Conservation (phyloP, 2,329 filamentous ascomycete species). For the Penicillium hesseltinei region DNA sequence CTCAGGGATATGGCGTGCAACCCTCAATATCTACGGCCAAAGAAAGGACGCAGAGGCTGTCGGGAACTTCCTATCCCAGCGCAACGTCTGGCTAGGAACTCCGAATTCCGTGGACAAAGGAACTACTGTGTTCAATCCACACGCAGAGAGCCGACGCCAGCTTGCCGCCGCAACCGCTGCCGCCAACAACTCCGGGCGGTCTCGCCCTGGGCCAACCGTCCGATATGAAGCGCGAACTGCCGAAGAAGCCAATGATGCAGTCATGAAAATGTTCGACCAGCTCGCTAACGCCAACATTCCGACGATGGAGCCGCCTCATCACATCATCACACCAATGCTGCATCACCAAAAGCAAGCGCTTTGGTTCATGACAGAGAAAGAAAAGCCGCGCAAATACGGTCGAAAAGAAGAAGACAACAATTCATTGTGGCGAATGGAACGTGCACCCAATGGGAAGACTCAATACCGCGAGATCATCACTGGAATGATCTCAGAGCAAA, state of each 20-base stretch:
- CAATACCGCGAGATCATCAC: slow-evolving; percentile 84
- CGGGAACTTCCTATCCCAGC: slow-evolving; percentile 65
- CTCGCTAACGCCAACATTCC: slow-evolving; percentile 74
- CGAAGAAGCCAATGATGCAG: slow-evolving; percentile 82
- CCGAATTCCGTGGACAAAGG: slow-evolving; percentile 66
- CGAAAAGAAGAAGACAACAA: slow-evolving; percentile 61
- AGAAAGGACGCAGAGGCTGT: slow-evolving; percentile 63
- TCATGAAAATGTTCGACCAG: slow-evolving; percentile 83
- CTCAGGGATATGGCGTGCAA: slow-evolving; percentile 62
- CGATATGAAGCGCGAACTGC: slow-evolving; percentile 60
- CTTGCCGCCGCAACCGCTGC: slow-evolving; percentile 36
- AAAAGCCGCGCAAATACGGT: slow-evolving; percentile 63
- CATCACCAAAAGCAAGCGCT: slow-evolving; percentile 88
- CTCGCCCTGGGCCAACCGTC: slow-evolving; percentile 23
- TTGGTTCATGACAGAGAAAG: slow-evolving; percentile 78
- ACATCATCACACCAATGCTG: slow-evolving; percentile 68
- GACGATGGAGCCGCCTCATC: slow-evolving; percentile 63
- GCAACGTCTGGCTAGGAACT: slow-evolving; percentile 64
- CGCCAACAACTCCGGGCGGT: slow-evolving; percentile 16
- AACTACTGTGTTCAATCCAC: slow-evolving; percentile 74
- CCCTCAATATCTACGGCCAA: slow-evolving; percentile 77
- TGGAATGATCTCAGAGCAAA: slow-evolving; percentile 58
- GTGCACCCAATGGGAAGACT: slow-evolving; percentile 56
- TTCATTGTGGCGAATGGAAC: slow-evolving; percentile 72
- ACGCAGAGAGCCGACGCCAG: slow-evolving; percentile 52